Conservation (phyloP, 345 rosid genomes). For the Lagerstroemia speciosa region DNA sequence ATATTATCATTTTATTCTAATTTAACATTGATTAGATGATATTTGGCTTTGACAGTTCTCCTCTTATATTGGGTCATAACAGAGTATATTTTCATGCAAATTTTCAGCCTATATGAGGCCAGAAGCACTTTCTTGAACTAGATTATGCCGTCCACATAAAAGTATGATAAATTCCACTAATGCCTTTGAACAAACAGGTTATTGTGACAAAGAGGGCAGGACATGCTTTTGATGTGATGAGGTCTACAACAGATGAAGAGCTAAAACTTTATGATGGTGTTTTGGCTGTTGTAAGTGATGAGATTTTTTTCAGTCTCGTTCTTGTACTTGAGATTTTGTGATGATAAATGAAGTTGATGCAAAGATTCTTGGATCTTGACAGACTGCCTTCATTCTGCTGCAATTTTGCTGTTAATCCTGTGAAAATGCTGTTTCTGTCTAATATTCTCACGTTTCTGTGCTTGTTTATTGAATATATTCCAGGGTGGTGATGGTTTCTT, state of each 20-base stretch:
- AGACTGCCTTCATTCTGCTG: background rate
- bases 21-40: background rate
- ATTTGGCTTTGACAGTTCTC: background rate
- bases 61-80: background rate
- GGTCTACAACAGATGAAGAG: slow-evolving; percentile 46
- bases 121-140: background rate
- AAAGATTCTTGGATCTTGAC: background rate
- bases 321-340: background rate
- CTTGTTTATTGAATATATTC: slow-evolving; percentile 6
- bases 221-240: slow-evolving; percentile 77
- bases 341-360: background rate
- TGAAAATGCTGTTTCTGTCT: background rate
- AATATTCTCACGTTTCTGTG: background rate
- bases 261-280: slow-evolving; percentile 69
- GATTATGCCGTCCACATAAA: background rate
- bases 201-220: slow-evolving; percentile 74
- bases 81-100: background rate
- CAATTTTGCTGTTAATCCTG: too few species aligned
- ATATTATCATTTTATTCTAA: background rate
- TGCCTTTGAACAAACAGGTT: slow-evolving; percentile 39
- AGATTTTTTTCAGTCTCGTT: background rate
- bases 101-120: background rate
- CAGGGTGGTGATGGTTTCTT: slow-evolving; percentile 99
- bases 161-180: background rate
- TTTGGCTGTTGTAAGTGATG: slow-evolving; percentile 67